phyloP scores from a whole-genome alignment of 75 land plant species.

The Selaginella moellendorffii region DNA sequence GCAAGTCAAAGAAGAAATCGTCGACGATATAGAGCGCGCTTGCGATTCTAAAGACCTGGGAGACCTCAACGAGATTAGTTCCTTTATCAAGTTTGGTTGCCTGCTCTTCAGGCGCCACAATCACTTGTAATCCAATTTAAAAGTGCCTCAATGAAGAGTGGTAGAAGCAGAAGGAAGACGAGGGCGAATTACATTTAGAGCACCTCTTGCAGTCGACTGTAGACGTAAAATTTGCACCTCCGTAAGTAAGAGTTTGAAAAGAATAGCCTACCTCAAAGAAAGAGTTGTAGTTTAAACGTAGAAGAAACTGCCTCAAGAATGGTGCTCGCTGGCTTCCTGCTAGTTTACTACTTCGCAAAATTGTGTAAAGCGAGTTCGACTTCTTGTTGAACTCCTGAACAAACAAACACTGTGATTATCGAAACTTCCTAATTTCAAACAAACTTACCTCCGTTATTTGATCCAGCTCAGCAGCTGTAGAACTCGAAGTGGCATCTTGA shows the following conservation, averaged over 20 bases:
- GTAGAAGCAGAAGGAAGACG: constrained; percentile 12
- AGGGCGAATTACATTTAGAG: constrained; percentile 61
- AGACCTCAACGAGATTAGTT: neutral
- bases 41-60: neutral
- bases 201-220: constrained; percentile 87
- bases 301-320: constrained; percentile 66
- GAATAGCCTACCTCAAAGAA: constrained; percentile 72
- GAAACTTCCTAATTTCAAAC: no score
- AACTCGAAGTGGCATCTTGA: constrained; percentile 46
- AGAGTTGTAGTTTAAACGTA: constrained; percentile 84
- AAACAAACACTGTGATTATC: no score
- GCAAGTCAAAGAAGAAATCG: neutral
- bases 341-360: constrained; percentile 80
- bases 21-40: neutral
- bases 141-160: neutral
- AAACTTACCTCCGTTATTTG: constrained; percentile 75
- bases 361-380: constrained; percentile 96
- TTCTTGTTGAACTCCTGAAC: constrained; percentile 98
- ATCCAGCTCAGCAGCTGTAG: constrained; percentile 55
- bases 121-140: neutral
- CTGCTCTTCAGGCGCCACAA: neutral
- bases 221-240: neutral
- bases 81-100: neutral
- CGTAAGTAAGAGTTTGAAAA: no score
- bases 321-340: constrained; percentile 97